Percentiles rank a stretch among this genome's conserved stretches.
Evolutionary conservation across 2,329 filamentous ascomycete species (phyloP).

Genomic region (Diaporthe citrichinensis): DNA sequence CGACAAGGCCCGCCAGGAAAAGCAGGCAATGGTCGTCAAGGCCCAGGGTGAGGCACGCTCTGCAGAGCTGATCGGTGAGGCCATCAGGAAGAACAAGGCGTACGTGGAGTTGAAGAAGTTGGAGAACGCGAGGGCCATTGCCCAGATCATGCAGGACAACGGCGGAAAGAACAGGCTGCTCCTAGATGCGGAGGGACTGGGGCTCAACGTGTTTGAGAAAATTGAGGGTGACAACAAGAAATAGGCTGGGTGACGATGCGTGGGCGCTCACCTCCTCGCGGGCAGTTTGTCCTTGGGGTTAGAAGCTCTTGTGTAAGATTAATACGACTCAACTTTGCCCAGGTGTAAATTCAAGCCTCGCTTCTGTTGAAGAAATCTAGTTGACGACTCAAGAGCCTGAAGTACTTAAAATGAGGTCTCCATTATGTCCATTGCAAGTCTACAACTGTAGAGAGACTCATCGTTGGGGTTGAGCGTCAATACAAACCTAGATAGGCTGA

Average conservation of each 20-base stretch:
- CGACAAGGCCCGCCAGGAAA: conserved; percentile 99
- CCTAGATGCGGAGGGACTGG: conserved; percentile 90
- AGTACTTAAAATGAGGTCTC: not conserved
- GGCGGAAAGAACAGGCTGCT: conserved; percentile 94
- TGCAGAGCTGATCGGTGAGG: conserved; percentile 97
- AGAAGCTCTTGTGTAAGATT: conserved; percentile 38
- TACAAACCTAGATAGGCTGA: not conserved
- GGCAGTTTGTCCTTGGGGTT: not conserved
- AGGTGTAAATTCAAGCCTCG: conserved; percentile 31
- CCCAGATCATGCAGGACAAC: conserved; percentile 86
- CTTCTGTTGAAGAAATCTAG: no score
- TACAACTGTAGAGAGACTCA: not conserved
- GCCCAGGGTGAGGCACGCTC: conserved; percentile 99
- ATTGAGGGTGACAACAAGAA: conserved; percentile 62
- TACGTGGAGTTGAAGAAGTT: conserved; percentile 99
- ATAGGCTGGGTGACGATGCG: conserved; percentile 49
- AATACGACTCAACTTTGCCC: conserved; percentile 39
- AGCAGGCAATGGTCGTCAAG: conserved; percentile 98
- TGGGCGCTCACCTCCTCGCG: conserved; percentile 35
- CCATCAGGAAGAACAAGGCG: conserved; percentile 98
- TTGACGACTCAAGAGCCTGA: not conserved
- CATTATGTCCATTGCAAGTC: not conserved
- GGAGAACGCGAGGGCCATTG: conserved; percentile 93
- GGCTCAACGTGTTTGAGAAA: conserved; percentile 83
- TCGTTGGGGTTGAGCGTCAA: not conserved